A percentile compares a stretch with the other conserved stretches of the same genome.
Conservation (phyloP, 2,329 filamentous ascomycete species). For the Lachnellula arida region DNA sequence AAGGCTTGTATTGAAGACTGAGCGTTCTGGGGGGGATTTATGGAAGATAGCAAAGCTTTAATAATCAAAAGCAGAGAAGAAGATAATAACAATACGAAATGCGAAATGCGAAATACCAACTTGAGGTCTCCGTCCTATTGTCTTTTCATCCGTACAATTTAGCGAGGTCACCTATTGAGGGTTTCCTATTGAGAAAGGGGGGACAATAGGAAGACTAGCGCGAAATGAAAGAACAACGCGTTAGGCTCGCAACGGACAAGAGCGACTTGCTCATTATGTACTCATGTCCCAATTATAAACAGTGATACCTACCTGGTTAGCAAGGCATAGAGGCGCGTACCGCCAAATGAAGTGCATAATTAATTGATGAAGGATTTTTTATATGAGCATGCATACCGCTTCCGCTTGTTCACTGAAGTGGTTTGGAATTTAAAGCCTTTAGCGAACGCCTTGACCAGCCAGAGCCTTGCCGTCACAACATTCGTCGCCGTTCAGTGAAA, state of each 20-base stretch:
- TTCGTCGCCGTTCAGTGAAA: no score
- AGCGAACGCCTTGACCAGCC: neutral
- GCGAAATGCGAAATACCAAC: neutral
- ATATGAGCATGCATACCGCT: neutral
- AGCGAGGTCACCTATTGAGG: neutral
- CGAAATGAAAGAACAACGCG: neutral
- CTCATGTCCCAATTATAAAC: no score
- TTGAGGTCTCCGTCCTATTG: slow-evolving; percentile 5
- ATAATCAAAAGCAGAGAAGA: neutral
- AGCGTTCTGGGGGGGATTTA: neutral
- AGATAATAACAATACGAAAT: neutral
- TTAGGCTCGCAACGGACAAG: neutral
- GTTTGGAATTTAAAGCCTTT: neutral
- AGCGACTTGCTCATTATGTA: neutral
- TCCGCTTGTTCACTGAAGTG: neutral
- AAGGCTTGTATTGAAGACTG: neutral
- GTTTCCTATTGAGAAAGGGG: slow-evolving; percentile 5
- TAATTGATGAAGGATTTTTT: neutral
- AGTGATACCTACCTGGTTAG: no score
- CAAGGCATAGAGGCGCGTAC: no score
- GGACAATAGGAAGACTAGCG: slow-evolving; percentile 12
- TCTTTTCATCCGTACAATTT: slow-evolving; percentile 1
- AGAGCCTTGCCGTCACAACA: no score
- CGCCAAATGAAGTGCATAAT: no score
- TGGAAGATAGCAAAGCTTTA: neutral